Evolutionary conservation across 805 yeast genomes (phyloP).

Genomic region (Kluyveromyces siamensis): DNA sequence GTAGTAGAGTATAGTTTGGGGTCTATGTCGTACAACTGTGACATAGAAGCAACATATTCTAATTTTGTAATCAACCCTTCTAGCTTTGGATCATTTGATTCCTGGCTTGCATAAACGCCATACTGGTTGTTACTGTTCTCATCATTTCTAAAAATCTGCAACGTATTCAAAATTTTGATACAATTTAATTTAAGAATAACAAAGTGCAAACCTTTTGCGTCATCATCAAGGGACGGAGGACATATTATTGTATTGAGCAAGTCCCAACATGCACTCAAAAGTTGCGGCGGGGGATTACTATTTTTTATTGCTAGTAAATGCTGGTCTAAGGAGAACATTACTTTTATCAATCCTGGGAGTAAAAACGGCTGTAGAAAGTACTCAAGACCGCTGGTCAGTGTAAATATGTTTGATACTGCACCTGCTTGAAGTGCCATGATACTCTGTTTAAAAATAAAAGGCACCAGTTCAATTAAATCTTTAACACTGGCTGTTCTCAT

Average conservation of each 20-base stretch:
- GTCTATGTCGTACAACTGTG: constrained; percentile 24
- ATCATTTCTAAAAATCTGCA: constrained; percentile 15
- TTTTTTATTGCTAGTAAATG: constrained; percentile 30
- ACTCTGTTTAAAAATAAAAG: constrained; percentile 67
- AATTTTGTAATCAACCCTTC: constrained; percentile 19
- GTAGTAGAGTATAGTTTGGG: constrained; percentile 13
- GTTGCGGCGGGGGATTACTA: constrained; percentile 16
- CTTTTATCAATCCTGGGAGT: constrained; percentile 45
- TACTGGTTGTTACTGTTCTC: constrained; percentile 19
- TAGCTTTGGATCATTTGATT: constrained; percentile 20
- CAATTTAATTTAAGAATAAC: constrained; percentile 30
- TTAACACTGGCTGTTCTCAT: constrained; percentile 56
- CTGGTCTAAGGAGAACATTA: constrained; percentile 40
- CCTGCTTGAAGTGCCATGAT: constrained; percentile 45
- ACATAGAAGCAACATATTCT: constrained; percentile 12
- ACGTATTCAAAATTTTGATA: constrained; percentile 15
- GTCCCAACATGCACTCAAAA: constrained; percentile 29
- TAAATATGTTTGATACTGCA: constrained; percentile 47
- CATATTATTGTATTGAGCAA: constrained; percentile 34
- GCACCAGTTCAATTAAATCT: constrained; percentile 61
- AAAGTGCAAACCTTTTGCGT: constrained; percentile 36
- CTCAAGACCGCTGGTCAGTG: constrained; percentile 71
- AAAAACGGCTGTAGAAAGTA: constrained; percentile 78
- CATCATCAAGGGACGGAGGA: constrained; percentile 38
- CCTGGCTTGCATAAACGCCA: constrained; percentile 25